Evolutionary conservation across 1,284 basidiomycete species (phyloP).

Genomic region (Ganoderma leucocontextum): DNA sequence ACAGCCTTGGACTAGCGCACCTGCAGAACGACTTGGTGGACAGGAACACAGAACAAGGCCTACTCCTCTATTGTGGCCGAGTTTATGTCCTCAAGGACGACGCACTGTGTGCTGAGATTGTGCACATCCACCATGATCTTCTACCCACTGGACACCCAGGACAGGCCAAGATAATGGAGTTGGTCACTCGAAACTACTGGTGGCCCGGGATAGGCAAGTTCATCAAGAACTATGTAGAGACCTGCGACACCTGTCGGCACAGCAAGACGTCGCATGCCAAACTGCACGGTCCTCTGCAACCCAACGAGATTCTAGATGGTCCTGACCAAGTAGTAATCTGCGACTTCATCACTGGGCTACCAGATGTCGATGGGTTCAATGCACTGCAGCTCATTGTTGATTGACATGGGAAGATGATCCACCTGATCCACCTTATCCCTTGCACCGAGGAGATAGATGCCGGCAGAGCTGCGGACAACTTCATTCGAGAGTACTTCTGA

Average conservation of each 20-base stretch:
- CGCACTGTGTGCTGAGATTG: background rate
- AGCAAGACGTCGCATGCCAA: slow-evolving; percentile 39
- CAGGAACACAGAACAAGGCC: background rate
- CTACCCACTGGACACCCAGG: slow-evolving; percentile 4
- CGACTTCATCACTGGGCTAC: slow-evolving; percentile 50
- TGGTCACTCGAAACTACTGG: slow-evolving; percentile 6
- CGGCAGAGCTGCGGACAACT: slow-evolving; percentile 11
- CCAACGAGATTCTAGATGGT: slow-evolving; percentile 14
- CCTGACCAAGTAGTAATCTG: slow-evolving; percentile 37
- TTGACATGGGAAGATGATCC: too few species aligned
- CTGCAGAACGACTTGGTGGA: slow-evolving; percentile 23
- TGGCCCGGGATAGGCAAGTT: slow-evolving; percentile 37
- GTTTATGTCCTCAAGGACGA: slow-evolving; percentile 21
- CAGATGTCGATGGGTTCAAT: slow-evolving; percentile 29
- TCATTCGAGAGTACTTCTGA: slow-evolving; percentile 25
- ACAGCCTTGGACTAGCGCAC: background rate
- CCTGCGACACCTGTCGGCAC: slow-evolving; percentile 49
- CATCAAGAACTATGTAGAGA: slow-evolving; percentile 44
- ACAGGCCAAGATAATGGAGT: background rate
- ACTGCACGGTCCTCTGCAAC: slow-evolving; percentile 17
- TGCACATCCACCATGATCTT: slow-evolving; percentile 8
- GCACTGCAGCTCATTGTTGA: too few species aligned
- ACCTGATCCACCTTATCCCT: too few species aligned
- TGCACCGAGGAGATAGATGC: slow-evolving; percentile 15
- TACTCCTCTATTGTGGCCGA: slow-evolving; percentile 47